Base-by-base conservation (phyloP, 805 yeast genomes). In the Candida alai region DNA sequence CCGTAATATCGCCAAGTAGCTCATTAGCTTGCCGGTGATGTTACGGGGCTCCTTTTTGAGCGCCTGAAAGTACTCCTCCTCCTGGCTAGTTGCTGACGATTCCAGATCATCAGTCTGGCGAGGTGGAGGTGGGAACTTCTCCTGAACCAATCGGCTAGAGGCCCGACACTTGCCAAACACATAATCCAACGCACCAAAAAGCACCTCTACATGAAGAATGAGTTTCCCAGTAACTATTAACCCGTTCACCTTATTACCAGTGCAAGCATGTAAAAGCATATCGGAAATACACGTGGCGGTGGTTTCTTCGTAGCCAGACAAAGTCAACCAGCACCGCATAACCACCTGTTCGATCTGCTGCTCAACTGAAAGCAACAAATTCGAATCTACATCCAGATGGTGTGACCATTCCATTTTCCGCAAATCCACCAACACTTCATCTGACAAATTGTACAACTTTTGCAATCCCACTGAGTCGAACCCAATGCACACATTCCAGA, bases 241-340 rank as follows among this genome's bases (percentile, higher is more conserved):
- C 1, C 97, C 95, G 24, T 72, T 72, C 9, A 60, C 47, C 45
- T 80, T 84, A 44, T 82, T 78, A 24, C 83, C 84, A 9, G 77
- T 74, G 19, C 95, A 80, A 3, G 96, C 88, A 43, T 72, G 73
- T 42, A 87, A 84, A 30, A 93, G 73, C 96, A 93, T 89, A 45
- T 85, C 90, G 2, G 95, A 84, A 12, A 93, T 87, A 52, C 87
- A 80, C 0, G 86, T 73, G 0, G 97, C 97, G 2, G 95, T 74
- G 12, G 79, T 78, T 54, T 89, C 98, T 57, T 93, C 99, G 55
- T 77, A 94, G 23, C 81, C 83, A 34, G 94, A 87, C 19, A 94
- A 65, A 0, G 85, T 80, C 14, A 85, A 70, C 97, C 98, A 94
- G 24, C 90, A 83, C 25, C 73, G 74, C 63, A 74, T 66, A 2